phyloP scores from a whole-genome alignment of 805 yeast genomes.

The Metschnikowia kofuensis region DNA sequence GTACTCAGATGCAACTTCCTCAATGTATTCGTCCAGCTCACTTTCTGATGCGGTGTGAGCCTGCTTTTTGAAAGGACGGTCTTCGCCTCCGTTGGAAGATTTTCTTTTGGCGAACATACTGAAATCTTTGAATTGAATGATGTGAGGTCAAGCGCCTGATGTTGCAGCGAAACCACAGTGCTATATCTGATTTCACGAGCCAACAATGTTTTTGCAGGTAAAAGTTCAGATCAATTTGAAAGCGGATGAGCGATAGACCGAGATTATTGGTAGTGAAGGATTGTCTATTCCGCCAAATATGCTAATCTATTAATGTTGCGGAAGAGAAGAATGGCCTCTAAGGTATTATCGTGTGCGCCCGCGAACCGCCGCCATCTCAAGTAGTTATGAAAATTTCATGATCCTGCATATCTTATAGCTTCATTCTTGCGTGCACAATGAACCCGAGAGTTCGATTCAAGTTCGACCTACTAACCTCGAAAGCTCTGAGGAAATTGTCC shows the following conservation, averaged over 20 bases:
- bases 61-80: slow-evolving; percentile 12
- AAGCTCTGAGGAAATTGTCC: too few species aligned
- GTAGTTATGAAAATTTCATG: slow-evolving; percentile 7
- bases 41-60: slow-evolving; percentile 8
- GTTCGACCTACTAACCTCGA: too few species aligned
- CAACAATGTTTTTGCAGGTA: too few species aligned
- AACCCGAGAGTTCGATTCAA: too few species aligned
- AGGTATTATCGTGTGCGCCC: not conserved
- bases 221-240: too few species aligned
- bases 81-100: slow-evolving; percentile 12
- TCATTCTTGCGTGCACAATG: too few species aligned
- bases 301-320: not conserved
- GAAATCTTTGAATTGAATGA: too few species aligned
- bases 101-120: slow-evolving; percentile 12
- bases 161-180: too few species aligned
- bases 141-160: too few species aligned
- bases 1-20: slow-evolving; percentile 4
- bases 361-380: slow-evolving; percentile 4
- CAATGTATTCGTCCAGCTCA: slow-evolving; percentile 13
- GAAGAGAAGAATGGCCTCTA: not conserved
- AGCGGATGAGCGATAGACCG: too few species aligned
- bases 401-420: not conserved
- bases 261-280: too few species aligned
- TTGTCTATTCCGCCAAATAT: not conserved
- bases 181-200: too few species aligned